These are phyloP conservation scores for Leishmania braziliensis DNA, from an alignment of 208 protist genomes.

Conservation along the genomic window DNA sequence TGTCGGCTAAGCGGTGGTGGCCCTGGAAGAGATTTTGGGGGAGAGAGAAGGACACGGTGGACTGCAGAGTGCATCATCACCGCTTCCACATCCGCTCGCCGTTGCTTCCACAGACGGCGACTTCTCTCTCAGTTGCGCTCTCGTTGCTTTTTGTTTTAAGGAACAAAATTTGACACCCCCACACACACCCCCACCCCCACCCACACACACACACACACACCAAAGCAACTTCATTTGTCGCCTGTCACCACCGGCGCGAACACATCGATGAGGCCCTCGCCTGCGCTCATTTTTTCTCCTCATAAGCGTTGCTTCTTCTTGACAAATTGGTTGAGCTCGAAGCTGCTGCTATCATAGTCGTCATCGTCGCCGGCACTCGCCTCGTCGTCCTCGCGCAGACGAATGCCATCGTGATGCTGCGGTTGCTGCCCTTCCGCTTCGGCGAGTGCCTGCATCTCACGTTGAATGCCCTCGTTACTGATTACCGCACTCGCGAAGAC, in stretches of 20 bases:
- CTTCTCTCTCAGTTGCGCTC: neutral
- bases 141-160: neutral
- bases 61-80: neutral
- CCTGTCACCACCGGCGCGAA: neutral
- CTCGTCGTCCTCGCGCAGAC: conserved; percentile 28
- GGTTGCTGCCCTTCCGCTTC: conserved; percentile 37
- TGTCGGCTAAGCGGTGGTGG: neutral
- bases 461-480: conserved; percentile 75
- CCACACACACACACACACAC: neutral
- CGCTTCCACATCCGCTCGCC: neutral
- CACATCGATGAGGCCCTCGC: neutral
- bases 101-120: neutral
- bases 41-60: neutral
- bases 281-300: neutral
- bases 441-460: conserved; percentile 74
- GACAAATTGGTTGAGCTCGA: conserved; percentile 30
- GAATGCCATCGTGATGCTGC: conserved; percentile 41
- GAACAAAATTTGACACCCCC: neutral
- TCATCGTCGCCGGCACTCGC: conserved; percentile 23
- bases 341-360: conserved; percentile 20
- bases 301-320: conserved; percentile 51
- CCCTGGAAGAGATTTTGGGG: neutral
- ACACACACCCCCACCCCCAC: neutral
- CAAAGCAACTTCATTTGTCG: neutral
- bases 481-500: conserved; percentile 66